Percentiles rank a stretch among this genome's conserved stretches.
These are phyloP conservation scores for Parathielavia appendiculata DNA, from an alignment of 495 filamentous ascomycete species.

Conservation along the genomic window DNA sequence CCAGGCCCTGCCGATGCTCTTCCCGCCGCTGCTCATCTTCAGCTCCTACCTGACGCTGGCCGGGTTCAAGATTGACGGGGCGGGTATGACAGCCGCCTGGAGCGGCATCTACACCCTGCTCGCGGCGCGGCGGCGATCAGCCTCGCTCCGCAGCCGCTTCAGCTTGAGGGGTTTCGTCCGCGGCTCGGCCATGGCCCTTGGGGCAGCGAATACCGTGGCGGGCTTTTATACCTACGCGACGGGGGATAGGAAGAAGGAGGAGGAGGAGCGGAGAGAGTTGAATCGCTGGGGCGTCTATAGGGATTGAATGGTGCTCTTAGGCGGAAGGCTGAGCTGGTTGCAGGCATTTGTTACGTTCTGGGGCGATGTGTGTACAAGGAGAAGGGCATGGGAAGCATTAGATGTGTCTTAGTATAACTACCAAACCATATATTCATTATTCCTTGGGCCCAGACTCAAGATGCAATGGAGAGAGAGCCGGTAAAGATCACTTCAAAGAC, in stretches of 20 bases:
- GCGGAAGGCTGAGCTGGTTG: neutral
- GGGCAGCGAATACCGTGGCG: slow-evolving; percentile 61
- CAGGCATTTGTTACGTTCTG: neutral
- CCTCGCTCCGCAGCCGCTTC: slow-evolving; percentile 40
- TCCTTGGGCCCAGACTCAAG: too few relatives aligned
- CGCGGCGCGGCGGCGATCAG: slow-evolving; percentile 60
- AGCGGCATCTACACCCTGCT: slow-evolving; percentile 78
- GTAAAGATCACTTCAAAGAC: too few relatives aligned
- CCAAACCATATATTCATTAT: too few relatives aligned
- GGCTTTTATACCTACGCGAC: slow-evolving; percentile 66
- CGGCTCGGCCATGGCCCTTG: slow-evolving; percentile 65
- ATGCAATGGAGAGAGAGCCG: neutral
- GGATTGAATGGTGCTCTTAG: slow-evolving; percentile 9
- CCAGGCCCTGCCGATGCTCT: slow-evolving; percentile 69
- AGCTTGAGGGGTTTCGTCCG: slow-evolving; percentile 64
- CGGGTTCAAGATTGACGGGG: slow-evolving; percentile 73
- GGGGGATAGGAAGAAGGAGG: slow-evolving; percentile 52
- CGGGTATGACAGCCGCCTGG: slow-evolving; percentile 81
- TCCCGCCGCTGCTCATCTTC: slow-evolving; percentile 81
- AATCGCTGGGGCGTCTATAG: slow-evolving; percentile 45
- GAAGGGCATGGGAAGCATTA: too few relatives aligned
- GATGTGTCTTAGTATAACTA: too few relatives aligned
- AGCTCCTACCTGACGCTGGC: slow-evolving; percentile 76
- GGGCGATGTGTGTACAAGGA: too few relatives aligned
- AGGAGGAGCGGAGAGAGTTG: slow-evolving; percentile 36